Evolutionary conservation across 1,284 basidiomycete genomes (phyloP).

Genomic region (Ustilago loliicola): DNA sequence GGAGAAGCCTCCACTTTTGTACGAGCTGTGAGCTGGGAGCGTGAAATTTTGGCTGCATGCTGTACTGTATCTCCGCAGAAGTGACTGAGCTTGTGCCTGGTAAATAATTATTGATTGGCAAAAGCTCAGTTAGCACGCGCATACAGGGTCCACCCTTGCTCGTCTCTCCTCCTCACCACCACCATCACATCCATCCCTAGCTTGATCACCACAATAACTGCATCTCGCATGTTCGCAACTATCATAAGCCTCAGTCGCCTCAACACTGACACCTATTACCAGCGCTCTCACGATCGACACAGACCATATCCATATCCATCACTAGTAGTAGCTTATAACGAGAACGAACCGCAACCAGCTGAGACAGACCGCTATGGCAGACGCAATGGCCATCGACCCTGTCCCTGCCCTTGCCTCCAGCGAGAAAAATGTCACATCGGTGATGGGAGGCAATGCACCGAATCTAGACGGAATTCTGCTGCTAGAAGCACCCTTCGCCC

Average conservation of each 20-base stretch:
- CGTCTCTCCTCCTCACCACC: background rate
- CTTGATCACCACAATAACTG: too few relatives aligned
- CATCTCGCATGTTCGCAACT: too few relatives aligned
- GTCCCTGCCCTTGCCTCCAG: constrained; percentile 2
- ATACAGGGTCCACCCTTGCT: background rate
- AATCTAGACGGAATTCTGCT: constrained; percentile 80
- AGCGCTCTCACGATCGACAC: background rate
- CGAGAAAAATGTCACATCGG: background rate
- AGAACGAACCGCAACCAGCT: too few relatives aligned
- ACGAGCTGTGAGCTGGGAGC: too few relatives aligned
- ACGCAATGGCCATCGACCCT: constrained; percentile 27
- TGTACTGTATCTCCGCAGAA: too few relatives aligned
- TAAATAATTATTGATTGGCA: background rate
- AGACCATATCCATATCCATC: background rate
- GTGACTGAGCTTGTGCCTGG: background rate
- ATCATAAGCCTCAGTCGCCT: too few relatives aligned
- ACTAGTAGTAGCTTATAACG: too few relatives aligned
- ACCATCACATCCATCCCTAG: constrained; percentile 5
- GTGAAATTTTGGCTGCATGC: constrained; percentile 2
- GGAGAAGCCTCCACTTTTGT: background rate
- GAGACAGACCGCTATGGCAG: too few relatives aligned
- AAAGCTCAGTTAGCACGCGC: background rate
- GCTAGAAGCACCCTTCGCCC: constrained; percentile 87
- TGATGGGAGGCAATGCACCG: constrained; percentile 19
- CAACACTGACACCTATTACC: background rate